phyloP scores from a whole-genome alignment of 805 yeast species.

The Candida montana region DNA sequence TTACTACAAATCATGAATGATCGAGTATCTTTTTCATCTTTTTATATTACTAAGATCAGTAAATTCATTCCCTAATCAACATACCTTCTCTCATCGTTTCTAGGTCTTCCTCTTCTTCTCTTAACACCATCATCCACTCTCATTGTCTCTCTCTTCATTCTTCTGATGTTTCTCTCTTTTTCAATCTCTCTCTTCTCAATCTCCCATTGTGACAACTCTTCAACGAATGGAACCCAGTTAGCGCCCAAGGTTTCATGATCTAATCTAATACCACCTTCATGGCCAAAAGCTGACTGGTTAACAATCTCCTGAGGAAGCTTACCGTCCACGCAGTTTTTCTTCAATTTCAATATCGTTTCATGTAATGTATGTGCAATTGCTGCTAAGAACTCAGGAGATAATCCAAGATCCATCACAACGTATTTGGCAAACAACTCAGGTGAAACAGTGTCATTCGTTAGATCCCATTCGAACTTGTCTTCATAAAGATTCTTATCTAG shows the following conservation, averaged over 20 bases:
- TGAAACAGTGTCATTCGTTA: constrained; percentile 36
- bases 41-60: no score
- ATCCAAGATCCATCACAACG: constrained; percentile 80
- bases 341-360: constrained; percentile 70
- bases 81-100: constrained; percentile 23
- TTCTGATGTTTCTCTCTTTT: constrained; percentile 83
- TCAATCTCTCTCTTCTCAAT: constrained; percentile 94
- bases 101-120: constrained; percentile 34
- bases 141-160: constrained; percentile 88
- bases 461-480: constrained; percentile 94
- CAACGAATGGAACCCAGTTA: constrained; percentile 84
- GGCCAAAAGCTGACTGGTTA: constrained; percentile 58
- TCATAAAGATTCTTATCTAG: constrained; percentile 79
- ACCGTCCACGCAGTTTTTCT: constrained; percentile 78
- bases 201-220: constrained; percentile 83
- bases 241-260: constrained; percentile 77
- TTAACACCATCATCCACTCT: constrained; percentile 51
- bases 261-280: constrained; percentile 59
- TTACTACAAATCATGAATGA: no score
- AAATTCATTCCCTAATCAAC: no score
- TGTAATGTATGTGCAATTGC: constrained; percentile 85
- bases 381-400: constrained; percentile 79
- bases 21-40: no score
- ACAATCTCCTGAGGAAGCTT: constrained; percentile 44
- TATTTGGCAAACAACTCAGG: constrained; percentile 82